A percentile compares a stretch with the other conserved stretches of the same genome.
These are phyloP conservation scores for Podila minutissima DNA, from an alignment of 192 early-diverging fungal genomes.

Conservation along the genomic window DNA sequence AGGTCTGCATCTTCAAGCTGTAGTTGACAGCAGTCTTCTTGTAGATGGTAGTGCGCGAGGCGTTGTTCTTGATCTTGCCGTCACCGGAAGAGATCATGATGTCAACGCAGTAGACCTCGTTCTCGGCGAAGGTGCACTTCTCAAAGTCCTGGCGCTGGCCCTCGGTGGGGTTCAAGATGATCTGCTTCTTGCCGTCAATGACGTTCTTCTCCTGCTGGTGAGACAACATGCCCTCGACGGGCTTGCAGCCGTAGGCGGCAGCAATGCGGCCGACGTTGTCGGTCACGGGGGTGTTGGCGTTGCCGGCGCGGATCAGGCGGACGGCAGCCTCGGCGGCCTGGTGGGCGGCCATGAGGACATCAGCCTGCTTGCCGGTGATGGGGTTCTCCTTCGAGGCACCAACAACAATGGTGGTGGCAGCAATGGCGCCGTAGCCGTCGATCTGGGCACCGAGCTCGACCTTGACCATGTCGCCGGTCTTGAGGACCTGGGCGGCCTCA, in stretches of 20 bases:
- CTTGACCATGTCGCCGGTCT: slow-evolving; percentile 89
- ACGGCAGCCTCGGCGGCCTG: slow-evolving; percentile 85
- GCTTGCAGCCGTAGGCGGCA: slow-evolving; percentile 83
- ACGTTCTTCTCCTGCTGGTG: slow-evolving; percentile 88
- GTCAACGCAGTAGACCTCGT: slow-evolving; percentile 94
- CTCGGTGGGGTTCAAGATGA: slow-evolving; percentile 89
- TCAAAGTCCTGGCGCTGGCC: slow-evolving; percentile 78
- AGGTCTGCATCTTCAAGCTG: slow-evolving; percentile 89
- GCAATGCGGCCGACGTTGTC: slow-evolving; percentile 84
- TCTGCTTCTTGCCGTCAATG: slow-evolving; percentile 93
- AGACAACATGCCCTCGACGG: slow-evolving; percentile 93
- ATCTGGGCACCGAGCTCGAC: slow-evolving; percentile 92
- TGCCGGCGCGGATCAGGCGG: slow-evolving; percentile 88
- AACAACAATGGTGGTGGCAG: slow-evolving; percentile 86
- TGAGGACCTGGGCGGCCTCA: slow-evolving; percentile 66
- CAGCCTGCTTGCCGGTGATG: slow-evolving; percentile 84
- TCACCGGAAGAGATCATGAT: slow-evolving; percentile 90
- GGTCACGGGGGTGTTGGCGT: slow-evolving; percentile 72
- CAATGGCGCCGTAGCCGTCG: slow-evolving; percentile 87
- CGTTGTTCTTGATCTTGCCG: slow-evolving; percentile 79
- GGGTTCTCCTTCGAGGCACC: slow-evolving; percentile 84
- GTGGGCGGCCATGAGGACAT: slow-evolving; percentile 89
- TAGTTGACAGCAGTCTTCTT: slow-evolving; percentile 85
- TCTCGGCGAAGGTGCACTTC: slow-evolving; percentile 75
- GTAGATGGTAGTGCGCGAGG: slow-evolving; percentile 88